Base-by-base conservation (phyloP, 495 filamentous ascomycete species). In the Aspergillus indologenus region DNA sequence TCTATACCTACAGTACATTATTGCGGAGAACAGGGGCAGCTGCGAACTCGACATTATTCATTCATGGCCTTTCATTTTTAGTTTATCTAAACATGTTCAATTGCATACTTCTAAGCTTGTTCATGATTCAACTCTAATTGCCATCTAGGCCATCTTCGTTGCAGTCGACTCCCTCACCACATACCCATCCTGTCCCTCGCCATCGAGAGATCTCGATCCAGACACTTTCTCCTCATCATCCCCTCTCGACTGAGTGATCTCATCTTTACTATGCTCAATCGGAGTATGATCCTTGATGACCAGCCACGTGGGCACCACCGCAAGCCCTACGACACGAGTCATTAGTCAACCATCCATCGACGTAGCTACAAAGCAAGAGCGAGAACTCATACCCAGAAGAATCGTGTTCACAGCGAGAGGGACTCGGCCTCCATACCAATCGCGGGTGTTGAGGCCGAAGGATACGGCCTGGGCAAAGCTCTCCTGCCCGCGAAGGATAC, bases 401-500 rank as follows among this genome's bases (percentile, higher is more conserved):
- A 81, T 80, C 5, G 78, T 80, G 44, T 80, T 81, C 0, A 81
- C 76, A 4, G 76, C 74, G 42, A 81, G 61, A 23, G 78, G 79
- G 20, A 81, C 78, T 24, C 79, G 59, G 9, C 79, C 78, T 0
- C 77, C 79, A 43, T 71, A 62, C 79, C 77, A 81, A 20, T 77
- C 67, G 5, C 66, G 64, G 0, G 76, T 77, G 46, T 79, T 80
- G 1, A 87, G 54, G 4, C 84, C 84, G 60, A 79, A 86, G 19
- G 82, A 83, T 3, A 88, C 63, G 6, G 85, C 85, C 64, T 86
- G 80, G 59, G 80, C 80, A 24, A 83, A 85, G 43, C 82, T 84
- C 60, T 87, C 83, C 2, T 83, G 84, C 1, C 82, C 84, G 47
- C 84, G 74, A 5, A 87, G 71, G 43, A 87, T 74, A 21, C 81